Base-by-base conservation (phyloP, 495 filamentous ascomycete species). In the Aspergillus homomorphus region DNA sequence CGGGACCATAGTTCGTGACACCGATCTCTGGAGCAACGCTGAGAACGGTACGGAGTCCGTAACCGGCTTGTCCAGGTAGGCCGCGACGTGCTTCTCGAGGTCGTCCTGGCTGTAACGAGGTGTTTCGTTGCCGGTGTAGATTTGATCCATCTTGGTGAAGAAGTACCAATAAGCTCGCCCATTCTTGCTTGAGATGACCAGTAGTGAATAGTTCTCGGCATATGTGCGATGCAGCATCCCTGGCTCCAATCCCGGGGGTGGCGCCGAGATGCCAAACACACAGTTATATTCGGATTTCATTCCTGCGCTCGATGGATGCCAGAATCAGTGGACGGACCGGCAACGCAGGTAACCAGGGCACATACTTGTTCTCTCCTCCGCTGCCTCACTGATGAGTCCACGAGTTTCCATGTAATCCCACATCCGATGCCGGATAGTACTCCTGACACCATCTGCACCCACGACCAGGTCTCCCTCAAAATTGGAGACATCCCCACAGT, bases 231-330 rank as follows among this genome's bases (percentile, higher is more conserved):
- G 46, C 18, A 23, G 24, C 2, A 60, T 33, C 41, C 63, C 60
- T 0, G 57, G 45, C 16, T 44, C 21, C 3, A 67, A 9, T 0
- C 62, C 62, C 0, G 60, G 52, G 0, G 51, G 53, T 6, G 30
- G 23, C 1, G 46, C 48, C 7, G 66, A 66, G 20, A 67, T 66
- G 7, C 62, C 62, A 45, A 67, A 67, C 0, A 67, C 41, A 56
- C 65, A 64, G 4, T 16, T 41, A 20, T 64, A 70, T 26, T 62
- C 60, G 0, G 52, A 55, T 42, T n/a, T 48, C 50, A 69, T 57
- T 9, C 9, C 67, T 69, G 18, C 8, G 20, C 54, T 62, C 72
- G 8, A 57, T 69, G 20, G 52, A 58, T 14, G 64, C 1, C 28
- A 15, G n/a, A 57, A 14, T 15, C n/a, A 21, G 51, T n/a, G 62